Evolutionary conservation across 768 basidiomycete genomes (phyloP), one percentile per base, ranked within the genome.

Genomic region (Heimioporus sp.): DNA sequence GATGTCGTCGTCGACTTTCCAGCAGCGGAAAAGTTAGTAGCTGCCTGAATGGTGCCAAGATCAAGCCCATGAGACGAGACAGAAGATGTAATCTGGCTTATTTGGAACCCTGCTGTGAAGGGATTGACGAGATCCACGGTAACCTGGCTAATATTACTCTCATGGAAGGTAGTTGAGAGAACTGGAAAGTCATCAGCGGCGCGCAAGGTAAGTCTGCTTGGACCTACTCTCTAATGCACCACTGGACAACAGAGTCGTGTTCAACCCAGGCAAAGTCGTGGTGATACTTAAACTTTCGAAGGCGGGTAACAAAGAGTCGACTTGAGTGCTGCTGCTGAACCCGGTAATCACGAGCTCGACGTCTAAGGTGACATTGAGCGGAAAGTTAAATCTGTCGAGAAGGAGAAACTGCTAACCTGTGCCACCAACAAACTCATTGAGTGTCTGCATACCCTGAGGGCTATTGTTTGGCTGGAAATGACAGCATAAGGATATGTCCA

Each of bases 371-470:
- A 17, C 13, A 20, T 28, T 51, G 10, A 55, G 43, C 47, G 45
- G 16, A 32, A 21, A 36, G 4, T 17, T 28, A 32, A 40, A n/a
- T 17, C 16, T n/a, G 4, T 11, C 10, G 20, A 43, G 34, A 15
- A 15, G 51, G 47, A 4, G 24, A 28, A 2, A 21, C 11, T 11
- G 31, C 66, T 35, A 48, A 80, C 83, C 80, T 58, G 76, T 79
- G 44, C 80, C 77, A 13, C 80, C 78, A 40, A 88, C 79, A 60
- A 89, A 90, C 35, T 88, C 80, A 48, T 81, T 77, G 31, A 90
- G 72, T 1, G 86, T 87, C 56, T 83, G 73, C 44, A 73, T 65
- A 30, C 85, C 86, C 62, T 82, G 73, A 0, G 80, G 77, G 51
- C 72, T 84, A 28, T 28, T 28, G 63, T 87, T 87, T 9, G 87